Base-by-base conservation (phyloP, 768 basidiomycete genomes). In the Pleurotus cornucopiae region DNA sequence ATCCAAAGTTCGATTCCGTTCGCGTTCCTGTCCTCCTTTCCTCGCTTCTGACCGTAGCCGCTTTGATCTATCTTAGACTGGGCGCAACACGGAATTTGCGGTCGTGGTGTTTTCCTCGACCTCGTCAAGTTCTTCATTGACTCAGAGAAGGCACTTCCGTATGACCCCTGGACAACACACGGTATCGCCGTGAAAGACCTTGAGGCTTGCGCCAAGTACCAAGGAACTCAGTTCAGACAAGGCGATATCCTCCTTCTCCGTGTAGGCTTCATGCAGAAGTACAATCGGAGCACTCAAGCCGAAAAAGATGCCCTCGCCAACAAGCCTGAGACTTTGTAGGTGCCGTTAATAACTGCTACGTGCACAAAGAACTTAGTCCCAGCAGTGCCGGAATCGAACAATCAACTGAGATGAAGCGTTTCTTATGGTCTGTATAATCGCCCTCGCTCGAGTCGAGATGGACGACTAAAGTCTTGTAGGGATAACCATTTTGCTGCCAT, bases 401-500 rank as follows among this genome's bases (percentile, higher is more conserved):
- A 64, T 75, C 78, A 20, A 82, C 85, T 14, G 84, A 83, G 41
- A 85, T 86, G 85, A 88, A 86, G 60, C 76, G 79, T 6, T 88
- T 86, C 69, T 67, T 87, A n/a, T 89, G 86, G 85, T 84, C 63
- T 13, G 73, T 65, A 4, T 26, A n/a, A 57, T 46, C 6, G 11
- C n/a, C 7, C 49, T 5, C 54, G 16, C 46, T 46, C 9, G 7
- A 34, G 43, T 46, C 30, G 7, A 34, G 30, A 11, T 34, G 6
- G 30, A 9, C 9, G 2, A 34, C 30, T 34, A 34, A 34, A 34
- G 11, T 34, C 3, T 11, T 55, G 38, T 56, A 85, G 86, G 86
- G 76, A 88, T 66, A 87, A 86, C 65, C 86, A 88, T 64, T 88
- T 88, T 64, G 80, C 86, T 0, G 85, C 85, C 4, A 64, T 86